Conservation (phyloP, 208 protist genomes). For the Angomonas deanei region DNA sequence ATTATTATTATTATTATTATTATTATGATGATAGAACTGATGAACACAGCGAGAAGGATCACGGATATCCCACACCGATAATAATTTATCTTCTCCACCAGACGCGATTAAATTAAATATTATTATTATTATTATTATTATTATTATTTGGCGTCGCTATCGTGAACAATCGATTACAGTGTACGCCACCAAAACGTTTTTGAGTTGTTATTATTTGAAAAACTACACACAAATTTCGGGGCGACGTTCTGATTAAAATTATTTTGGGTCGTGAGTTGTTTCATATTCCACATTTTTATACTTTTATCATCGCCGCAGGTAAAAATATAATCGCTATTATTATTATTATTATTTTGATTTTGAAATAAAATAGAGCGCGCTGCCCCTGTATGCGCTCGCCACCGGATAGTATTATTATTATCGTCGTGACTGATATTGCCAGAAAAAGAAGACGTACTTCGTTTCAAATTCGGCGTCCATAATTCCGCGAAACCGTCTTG, state of each 20-base stretch:
- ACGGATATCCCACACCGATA: constrained; percentile 81
- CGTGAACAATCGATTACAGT: background rate
- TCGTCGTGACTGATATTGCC: background rate
- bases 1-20: background rate
- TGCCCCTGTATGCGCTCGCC: constrained; percentile 59
- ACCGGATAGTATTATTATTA: constrained; percentile 7
- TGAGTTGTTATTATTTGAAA: too few species aligned
- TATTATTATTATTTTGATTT: constrained; percentile 14
- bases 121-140: too few species aligned
- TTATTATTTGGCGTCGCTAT: too few species aligned
- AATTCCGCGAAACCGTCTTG: constrained; percentile 83
- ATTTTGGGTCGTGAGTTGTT: constrained; percentile 14
- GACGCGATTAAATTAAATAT: constrained; percentile 71
- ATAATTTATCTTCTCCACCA: constrained; percentile 73
- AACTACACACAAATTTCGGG: too few species aligned
- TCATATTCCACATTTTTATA: constrained; percentile 81
- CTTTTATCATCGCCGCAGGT: constrained; percentile 81
- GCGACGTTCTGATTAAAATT: constrained; percentile 46
- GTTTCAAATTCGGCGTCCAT: constrained; percentile 59
- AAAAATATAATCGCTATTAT: constrained; percentile 55
- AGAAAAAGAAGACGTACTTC: constrained; percentile 19
- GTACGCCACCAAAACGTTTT: too few species aligned
- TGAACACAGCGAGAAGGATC: constrained; percentile 17
- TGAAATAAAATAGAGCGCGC: constrained; percentile 67
- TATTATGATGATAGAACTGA: constrained; percentile 44